Conservation (phyloP, 306 rosid genomes). For the Aeschynomene evenia region DNA sequence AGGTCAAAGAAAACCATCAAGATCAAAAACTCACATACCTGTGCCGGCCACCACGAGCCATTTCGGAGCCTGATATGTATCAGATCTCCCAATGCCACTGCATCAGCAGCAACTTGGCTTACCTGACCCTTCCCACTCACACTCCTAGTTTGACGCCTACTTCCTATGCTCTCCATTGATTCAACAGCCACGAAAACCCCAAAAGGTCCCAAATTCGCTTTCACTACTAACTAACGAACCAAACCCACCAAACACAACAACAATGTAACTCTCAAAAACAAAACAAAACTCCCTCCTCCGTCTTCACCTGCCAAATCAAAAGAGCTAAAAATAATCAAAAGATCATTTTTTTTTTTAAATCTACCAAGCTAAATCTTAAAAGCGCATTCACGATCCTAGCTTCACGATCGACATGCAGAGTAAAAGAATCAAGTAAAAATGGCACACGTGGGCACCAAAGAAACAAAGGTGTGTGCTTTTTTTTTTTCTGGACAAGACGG, state of each 20-base stretch:
- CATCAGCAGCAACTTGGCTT: conserved; percentile 20
- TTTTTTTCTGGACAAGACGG: neutral
- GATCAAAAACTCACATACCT: conserved; percentile 39
- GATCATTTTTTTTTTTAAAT: neutral
- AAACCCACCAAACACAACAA: neutral
- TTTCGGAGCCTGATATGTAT: conserved; percentile 43
- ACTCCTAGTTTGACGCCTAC: conserved; percentile 10
- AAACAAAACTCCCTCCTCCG: neutral
- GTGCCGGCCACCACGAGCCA: conserved; percentile 78
- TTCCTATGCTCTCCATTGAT: conserved; percentile 17
- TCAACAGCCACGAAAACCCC: conserved; percentile 20
- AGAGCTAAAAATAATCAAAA: neutral
- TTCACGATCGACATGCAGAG: conserved; percentile 4
- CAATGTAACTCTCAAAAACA: neutral
- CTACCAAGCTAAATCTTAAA: neutral
- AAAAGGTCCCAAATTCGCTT: conserved; percentile 6
- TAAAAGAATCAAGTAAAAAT: neutral
- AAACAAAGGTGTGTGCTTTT: neutral
- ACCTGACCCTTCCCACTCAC: conserved; percentile 5
- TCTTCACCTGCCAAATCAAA: conserved; percentile 7
- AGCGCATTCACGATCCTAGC: neutral
- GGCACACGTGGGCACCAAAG: neutral
- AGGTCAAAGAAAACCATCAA: neutral
- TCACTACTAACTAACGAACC: neutral
- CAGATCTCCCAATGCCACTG: conserved; percentile 45